Percentiles rank a stretch among this genome's conserved stretches.
Evolutionary conservation across 176 grass and related monocot species (phyloP).

Genomic region (Miscanthus lutarioriparius): DNA sequence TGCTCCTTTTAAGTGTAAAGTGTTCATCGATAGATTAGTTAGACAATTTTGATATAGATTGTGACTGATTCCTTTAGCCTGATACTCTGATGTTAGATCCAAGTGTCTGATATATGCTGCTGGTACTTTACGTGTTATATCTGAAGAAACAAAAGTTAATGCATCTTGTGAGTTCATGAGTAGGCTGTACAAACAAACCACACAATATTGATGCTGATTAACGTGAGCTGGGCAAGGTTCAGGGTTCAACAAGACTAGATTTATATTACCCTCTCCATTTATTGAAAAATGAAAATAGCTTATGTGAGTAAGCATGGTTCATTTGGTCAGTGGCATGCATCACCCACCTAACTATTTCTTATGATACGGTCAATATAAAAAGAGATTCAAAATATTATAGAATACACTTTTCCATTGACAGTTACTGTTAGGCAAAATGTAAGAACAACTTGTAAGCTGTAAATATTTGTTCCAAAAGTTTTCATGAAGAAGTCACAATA

Average conservation of each 20-base stretch:
- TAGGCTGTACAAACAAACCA: neutral
- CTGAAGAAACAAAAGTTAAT: neutral
- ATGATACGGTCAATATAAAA: neutral
- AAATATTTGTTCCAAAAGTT: neutral
- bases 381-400: neutral
- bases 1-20: neutral
- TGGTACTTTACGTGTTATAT: neutral
- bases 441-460: conserved; percentile 10
- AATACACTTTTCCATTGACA: neutral
- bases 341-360: conserved; percentile 10
- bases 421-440: conserved; percentile 7
- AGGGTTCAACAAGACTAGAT: neutral
- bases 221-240: neutral
- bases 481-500: neutral
- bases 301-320: neutral
- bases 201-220: neutral
- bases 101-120: neutral
- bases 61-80: neutral
- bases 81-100: neutral
- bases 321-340: neutral
- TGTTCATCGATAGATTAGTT: neutral
- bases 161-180: neutral
- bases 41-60: neutral
- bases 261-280: neutral
- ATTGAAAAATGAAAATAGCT: neutral